These are phyloP conservation scores for Leonotis leonurus DNA, from an alignment of 257 asterid genomes.

Conservation along the genomic window DNA sequence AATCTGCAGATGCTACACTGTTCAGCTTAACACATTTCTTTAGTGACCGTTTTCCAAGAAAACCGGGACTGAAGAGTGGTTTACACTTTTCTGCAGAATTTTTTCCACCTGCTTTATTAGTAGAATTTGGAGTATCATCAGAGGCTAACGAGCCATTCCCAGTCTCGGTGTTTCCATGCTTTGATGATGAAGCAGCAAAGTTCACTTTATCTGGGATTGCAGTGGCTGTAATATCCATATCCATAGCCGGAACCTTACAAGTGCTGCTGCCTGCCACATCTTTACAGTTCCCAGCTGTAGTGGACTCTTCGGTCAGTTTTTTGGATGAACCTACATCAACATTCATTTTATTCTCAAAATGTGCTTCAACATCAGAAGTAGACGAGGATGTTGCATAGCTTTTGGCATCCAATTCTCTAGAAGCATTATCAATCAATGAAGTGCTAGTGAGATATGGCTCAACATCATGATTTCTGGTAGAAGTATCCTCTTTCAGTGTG, in stretches of 20 bases:
- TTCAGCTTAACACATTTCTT: slow-evolving; percentile 19
- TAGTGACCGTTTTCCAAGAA: slow-evolving; percentile 46
- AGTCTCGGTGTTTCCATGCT: slow-evolving; percentile 9
- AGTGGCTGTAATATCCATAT: slow-evolving; percentile 14
- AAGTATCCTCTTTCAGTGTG: slow-evolving; percentile 22
- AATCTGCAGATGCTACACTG: slow-evolving; percentile 12
- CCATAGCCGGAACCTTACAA: slow-evolving; percentile 21
- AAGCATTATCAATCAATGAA: not conserved
- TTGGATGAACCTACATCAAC: not conserved
- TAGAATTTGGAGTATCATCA: slow-evolving; percentile 16
- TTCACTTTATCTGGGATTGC: slow-evolving; percentile 15
- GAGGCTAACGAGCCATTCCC: slow-evolving; percentile 20
- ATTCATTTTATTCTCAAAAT: slow-evolving; percentile 8
- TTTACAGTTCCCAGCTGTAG: slow-evolving; percentile 12
- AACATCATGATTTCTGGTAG: slow-evolving; percentile 8
- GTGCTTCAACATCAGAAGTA: slow-evolving; percentile 27
- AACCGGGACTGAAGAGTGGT: slow-evolving; percentile 59
- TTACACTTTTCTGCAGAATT: slow-evolving; percentile 28
- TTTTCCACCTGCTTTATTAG: slow-evolving; percentile 24
- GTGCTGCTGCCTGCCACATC: slow-evolving; percentile 18
- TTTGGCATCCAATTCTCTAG: not conserved
- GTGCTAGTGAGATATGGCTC: slow-evolving; percentile 7
- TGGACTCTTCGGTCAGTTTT: slow-evolving; percentile 15
- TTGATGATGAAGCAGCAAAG: slow-evolving; percentile 11
- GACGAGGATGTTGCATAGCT: slow-evolving; percentile 5